Evolutionary conservation across 1,139 yeast species (phyloP).

Genomic region (Sugiyamaella japonica): DNA sequence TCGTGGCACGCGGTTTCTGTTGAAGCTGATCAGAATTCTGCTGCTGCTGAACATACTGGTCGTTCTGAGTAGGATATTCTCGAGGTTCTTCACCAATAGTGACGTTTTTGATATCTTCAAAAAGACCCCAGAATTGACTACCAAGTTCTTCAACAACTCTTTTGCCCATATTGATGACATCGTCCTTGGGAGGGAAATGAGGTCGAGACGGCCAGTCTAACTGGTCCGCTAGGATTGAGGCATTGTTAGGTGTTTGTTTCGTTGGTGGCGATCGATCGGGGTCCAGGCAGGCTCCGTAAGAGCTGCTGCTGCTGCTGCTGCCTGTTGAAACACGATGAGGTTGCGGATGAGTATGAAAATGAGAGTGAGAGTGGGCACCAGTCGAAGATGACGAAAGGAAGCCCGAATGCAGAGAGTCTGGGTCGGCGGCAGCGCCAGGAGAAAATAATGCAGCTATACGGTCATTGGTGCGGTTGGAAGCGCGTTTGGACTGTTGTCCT

Average conservation of each 20-base stretch:
- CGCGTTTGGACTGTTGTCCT: conserved; percentile 1
- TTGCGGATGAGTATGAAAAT: neutral
- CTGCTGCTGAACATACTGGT: conserved; percentile 3
- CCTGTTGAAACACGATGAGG: conserved; percentile 6
- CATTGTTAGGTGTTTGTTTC: neutral
- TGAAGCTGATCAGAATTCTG: conserved; percentile 4
- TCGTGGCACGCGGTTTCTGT: neutral
- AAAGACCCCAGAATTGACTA: conserved; percentile 40
- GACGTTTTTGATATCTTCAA: conserved; percentile 40
- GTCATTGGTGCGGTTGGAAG: neutral
- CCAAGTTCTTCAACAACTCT: conserved; percentile 41
- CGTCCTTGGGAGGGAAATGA: conserved; percentile 33
- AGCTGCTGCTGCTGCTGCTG: conserved; percentile 19
- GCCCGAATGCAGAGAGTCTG: neutral
- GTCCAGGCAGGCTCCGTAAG: conserved; percentile 21
- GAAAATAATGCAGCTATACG: conserved; percentile 6
- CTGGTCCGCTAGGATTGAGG: neutral
- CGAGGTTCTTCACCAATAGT: conserved; percentile 37
- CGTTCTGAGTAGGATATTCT: conserved; percentile 14
- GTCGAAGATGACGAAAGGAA: neutral
- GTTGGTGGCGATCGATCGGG: conserved; percentile 20
- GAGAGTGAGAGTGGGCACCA: neutral
- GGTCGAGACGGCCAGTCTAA: conserved; percentile 14
- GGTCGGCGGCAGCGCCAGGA: neutral
- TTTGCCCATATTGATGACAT: conserved; percentile 38